Conservation (phyloP, 805 yeast species). For the Metschnikowia continentalis region DNA sequence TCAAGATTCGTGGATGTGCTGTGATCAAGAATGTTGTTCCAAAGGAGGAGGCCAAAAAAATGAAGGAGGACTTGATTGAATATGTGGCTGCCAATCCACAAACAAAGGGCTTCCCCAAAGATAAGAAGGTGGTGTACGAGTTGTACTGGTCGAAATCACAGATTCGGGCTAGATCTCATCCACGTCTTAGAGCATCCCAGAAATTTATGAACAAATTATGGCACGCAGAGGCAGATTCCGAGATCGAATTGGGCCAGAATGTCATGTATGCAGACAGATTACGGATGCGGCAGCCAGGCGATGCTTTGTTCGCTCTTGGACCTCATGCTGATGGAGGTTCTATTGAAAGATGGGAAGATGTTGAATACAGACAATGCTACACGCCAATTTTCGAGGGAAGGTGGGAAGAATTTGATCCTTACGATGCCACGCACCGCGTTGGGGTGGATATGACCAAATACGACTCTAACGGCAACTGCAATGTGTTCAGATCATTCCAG, state of each 20-base stretch:
- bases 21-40: constrained; percentile 6
- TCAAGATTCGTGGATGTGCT: constrained; percentile 6
- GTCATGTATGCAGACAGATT: constrained; percentile 42
- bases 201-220: constrained; percentile 24
- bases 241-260: constrained; percentile 27
- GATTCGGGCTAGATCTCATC: constrained; percentile 36
- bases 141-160: constrained; percentile 40
- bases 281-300: constrained; percentile 39
- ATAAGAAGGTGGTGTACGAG: constrained; percentile 18
- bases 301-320: constrained; percentile 24
- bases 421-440: constrained; percentile 30
- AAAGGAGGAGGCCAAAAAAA: not conserved
- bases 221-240: constrained; percentile 23
- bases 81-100: constrained; percentile 8
- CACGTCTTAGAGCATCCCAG: constrained; percentile 26
- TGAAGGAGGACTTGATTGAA: constrained; percentile 5
- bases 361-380: constrained; percentile 33
- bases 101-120: constrained; percentile 10
- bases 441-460: constrained; percentile 32
- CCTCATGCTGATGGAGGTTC: constrained; percentile 43
- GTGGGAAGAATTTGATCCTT: constrained; percentile 45
- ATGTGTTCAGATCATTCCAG: constrained; percentile 40
- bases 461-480: constrained; percentile 23
- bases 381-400: constrained; percentile 32
- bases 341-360: constrained; percentile 45